Evolutionary conservation across 768 basidiomycete species (phyloP).

Genomic region (Russula sp.): DNA sequence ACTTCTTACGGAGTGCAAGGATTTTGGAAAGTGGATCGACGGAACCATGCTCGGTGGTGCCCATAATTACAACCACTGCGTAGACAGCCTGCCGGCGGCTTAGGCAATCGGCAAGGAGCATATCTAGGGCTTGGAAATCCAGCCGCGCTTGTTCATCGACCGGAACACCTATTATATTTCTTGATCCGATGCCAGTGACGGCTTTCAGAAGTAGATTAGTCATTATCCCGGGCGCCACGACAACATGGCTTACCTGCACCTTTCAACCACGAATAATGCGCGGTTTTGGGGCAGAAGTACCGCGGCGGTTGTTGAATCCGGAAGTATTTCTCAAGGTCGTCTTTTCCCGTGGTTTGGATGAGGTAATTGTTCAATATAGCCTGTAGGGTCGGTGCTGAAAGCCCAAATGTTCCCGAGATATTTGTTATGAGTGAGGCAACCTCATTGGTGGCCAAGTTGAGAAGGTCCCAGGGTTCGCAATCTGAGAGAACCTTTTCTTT

Average conservation of each 20-base stretch:
- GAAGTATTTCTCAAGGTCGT: constrained; percentile 28
- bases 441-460: constrained; percentile 34
- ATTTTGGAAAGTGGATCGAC: constrained; percentile 39
- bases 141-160: constrained; percentile 37
- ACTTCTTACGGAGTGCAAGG: constrained; percentile 32
- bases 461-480: constrained; percentile 36
- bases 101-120: constrained; percentile 31
- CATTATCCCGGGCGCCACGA: not conserved
- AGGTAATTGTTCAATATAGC: constrained; percentile 30
- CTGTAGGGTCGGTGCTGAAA: constrained; percentile 33
- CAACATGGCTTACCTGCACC: constrained; percentile 33
- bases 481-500: constrained; percentile 29
- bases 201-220: constrained; percentile 28
- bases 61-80: constrained; percentile 40
- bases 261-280: constrained; percentile 47
- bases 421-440: constrained; percentile 35
- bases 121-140: constrained; percentile 28
- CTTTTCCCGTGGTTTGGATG: constrained; percentile 36
- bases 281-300: constrained; percentile 31
- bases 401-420: constrained; percentile 32
- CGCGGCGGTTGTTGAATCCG: constrained; percentile 26
- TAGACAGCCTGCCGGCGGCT: constrained; percentile 34
- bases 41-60: constrained; percentile 41
- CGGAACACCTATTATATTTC: constrained; percentile 33
- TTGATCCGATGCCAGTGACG: constrained; percentile 39